Base-by-base conservation (phyloP, 306 rosid genomes). In the Chamaecrista fasciculata region DNA sequence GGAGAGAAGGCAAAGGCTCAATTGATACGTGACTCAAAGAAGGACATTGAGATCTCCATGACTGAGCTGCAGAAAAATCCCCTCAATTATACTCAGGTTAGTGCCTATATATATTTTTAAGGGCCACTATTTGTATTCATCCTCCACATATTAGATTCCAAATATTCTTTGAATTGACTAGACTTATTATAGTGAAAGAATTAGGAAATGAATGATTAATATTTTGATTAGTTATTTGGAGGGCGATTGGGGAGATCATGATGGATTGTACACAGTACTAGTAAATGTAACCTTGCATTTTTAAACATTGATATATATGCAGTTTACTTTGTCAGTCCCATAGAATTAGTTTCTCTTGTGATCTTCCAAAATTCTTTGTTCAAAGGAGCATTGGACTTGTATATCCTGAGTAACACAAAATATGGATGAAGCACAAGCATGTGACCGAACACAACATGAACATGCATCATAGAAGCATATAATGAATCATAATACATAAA, bases 1-100 rank as follows among this genome's bases (percentile, higher is more conserved):
- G 99, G 97, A 59, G 99, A 94, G 82, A 94, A 94, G 73, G 97
- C 97, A 15, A 94, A 91, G 80, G 97, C 88, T 44, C 99, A 94
- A 53, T 66, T 94, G 82, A 10, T 85, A 4, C 97, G 99, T 79
- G 99, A 91, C 82, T 94, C 96, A 25, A 91, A 82, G 89, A 78
- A 91, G 44, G 39, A 89, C 65, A 91, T 94, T 65, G 80, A 15
- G 67, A 51, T 94, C 58, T 37, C 5, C 75, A 47, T 94, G 25
- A 82, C 96, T 62, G 99, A 94, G 78, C 57, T 94, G 88, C 99
- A 94, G 86, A 94, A 89, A 76, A 85, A 91, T 75, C 95, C 97
- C 53, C 64, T 94, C 81, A 94, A 87, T 58, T 94, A 88, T 63
- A 81, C 96, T 34, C 97, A 88, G 94, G 99, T 88, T 74, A 21